phyloP scores from a whole-genome alignment of 441 rosid genomes.

The Gossypium laxum region DNA sequence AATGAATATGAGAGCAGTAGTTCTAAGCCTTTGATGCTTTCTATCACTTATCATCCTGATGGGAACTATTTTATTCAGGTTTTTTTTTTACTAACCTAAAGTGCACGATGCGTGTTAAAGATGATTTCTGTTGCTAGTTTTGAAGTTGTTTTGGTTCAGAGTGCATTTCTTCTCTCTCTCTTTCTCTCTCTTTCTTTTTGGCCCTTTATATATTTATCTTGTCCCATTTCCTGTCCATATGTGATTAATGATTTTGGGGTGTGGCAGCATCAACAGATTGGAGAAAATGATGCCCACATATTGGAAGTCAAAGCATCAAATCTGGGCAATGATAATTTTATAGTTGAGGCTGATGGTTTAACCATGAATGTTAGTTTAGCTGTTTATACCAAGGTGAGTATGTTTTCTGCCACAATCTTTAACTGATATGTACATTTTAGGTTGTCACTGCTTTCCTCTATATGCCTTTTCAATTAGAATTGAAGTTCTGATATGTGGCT shows the following conservation, averaged over 20 bases:
- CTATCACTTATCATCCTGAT: constrained; percentile 42
- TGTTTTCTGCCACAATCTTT: constrained; percentile 5
- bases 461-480: neutral
- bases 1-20: constrained; percentile 38
- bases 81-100: constrained; percentile 15
- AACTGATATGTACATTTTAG: neutral
- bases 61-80: constrained; percentile 69
- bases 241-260: constrained; percentile 7
- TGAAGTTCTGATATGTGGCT: neutral
- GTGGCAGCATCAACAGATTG: constrained; percentile 31
- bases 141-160: constrained; percentile 8
- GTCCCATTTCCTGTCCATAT: neutral
- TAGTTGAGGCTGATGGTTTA: constrained; percentile 55
- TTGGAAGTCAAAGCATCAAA: constrained; percentile 46
- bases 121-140: constrained; percentile 12
- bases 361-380: constrained; percentile 51
- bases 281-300: constrained; percentile 32
- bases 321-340: constrained; percentile 38
- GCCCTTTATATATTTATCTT: neutral
- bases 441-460: neutral
- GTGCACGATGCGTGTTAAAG: constrained; percentile 11
- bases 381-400: constrained; percentile 47
- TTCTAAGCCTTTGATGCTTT: constrained; percentile 36
- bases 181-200: neutral
- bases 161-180: neutral